Conservation (phyloP, 2,329 filamentous ascomycete genomes). For the Ceratocystis lukuohia region DNA sequence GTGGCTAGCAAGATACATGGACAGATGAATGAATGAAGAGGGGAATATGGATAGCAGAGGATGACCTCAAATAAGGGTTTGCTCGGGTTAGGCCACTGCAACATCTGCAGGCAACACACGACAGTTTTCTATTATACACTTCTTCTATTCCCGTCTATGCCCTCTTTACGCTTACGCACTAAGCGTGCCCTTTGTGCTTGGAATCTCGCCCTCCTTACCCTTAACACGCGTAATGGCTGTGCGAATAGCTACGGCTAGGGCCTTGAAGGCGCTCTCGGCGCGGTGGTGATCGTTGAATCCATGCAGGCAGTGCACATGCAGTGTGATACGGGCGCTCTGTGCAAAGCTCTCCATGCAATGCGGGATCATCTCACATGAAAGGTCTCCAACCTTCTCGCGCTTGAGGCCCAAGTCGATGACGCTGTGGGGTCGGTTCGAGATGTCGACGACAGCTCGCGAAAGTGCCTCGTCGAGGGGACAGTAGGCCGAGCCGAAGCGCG, state of each 20-base stretch:
- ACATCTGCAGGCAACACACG: not conserved
- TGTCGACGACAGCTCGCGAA: conserved; percentile 83
- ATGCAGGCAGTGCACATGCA: conserved; percentile 85
- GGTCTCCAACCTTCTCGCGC: conserved; percentile 84
- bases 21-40: not conserved
- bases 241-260: conserved; percentile 72
- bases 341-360: conserved; percentile 93
- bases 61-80: not conserved
- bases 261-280: conserved; percentile 95
- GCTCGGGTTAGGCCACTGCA: not conserved
- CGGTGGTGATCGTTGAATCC: conserved; percentile 93
- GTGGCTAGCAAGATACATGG: not conserved
- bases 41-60: not conserved
- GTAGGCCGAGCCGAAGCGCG: conserved; percentile 84
- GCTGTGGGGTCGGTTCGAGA: conserved; percentile 79
- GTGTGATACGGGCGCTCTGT: conserved; percentile 75
- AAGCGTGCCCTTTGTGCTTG: conserved; percentile 90
- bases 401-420: conserved; percentile 73
- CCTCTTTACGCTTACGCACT: conserved; percentile 32
- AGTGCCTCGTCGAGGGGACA: conserved; percentile 90
- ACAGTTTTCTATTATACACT: not conserved
- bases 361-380: conserved; percentile 93
- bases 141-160: not conserved
- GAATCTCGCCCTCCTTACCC: conserved; percentile 80
- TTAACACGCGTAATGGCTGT: conserved; percentile 61